Evolutionary conservation across 1,284 basidiomycete genomes (phyloP), one percentile per base, ranked within the genome.

Genomic region (Microbotryum saponariae): DNA sequence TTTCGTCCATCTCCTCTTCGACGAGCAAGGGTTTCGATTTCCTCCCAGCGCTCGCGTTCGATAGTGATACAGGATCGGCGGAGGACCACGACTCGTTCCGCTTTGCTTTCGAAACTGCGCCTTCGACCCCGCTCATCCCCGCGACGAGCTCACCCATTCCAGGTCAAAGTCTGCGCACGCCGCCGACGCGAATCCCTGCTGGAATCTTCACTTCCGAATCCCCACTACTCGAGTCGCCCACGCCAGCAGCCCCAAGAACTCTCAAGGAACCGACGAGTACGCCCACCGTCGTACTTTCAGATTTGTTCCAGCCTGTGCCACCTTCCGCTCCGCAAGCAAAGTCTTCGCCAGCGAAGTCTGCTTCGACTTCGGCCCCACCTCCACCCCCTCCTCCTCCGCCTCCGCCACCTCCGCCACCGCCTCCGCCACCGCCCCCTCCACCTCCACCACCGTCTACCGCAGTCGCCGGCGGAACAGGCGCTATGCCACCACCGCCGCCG

Each of bases 251-350:
- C 10, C 33, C 18, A 10, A 23, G 12, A 50, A 50, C 9, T 12
- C 12, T 23, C 23, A 50, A 50, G 12, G 48, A 50, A 14, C 48
- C 29, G 10, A 50, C 48, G 23, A 53, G 25, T 33, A 23, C 23
- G 3, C n/a, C 51, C 8, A 27, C 51, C 9, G 27, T 33, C 23
- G n/a, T n/a, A 16, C 31, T 33, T 8, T 23, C 51, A 4, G 51
- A 29, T 10, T n/a, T 33, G 25, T 53, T 33, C 12, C 51, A 27
- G 12, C 27, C 51, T 25, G 25, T 33, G 4, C 51, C 51, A 91
- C 66, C 44, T 14, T 48, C 60, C 10, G 47, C 52, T 14, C 31
- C 51, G 33, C 37, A 42, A 18, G 37, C 37, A 18, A 42, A 42
- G 12, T 42, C 37, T 12, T 42, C 37, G 14, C 37, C 37, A 18